phyloP scores from a whole-genome alignment of 1,139 yeast species.

The Nakaseomyces bracarensis region DNA sequence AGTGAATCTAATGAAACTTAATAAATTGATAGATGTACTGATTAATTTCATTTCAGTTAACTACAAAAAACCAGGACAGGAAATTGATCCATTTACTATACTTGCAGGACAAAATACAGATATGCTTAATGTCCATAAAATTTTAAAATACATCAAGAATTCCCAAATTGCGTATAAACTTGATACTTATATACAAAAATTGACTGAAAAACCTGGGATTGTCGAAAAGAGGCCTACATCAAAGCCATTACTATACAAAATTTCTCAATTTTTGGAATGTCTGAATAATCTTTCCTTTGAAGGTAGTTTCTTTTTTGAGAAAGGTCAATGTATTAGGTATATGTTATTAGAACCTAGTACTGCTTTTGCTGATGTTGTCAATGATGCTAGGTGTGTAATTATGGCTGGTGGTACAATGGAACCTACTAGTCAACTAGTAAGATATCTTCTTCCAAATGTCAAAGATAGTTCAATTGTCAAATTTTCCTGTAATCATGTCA shows the following conservation, averaged over 20 bases:
- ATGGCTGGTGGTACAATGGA: slow-evolving; percentile 97
- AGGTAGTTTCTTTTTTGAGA: slow-evolving; percentile 65
- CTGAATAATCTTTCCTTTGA: slow-evolving; percentile 70
- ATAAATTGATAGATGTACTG: slow-evolving; percentile 48
- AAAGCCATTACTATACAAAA: slow-evolving; percentile 55
- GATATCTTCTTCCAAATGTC: slow-evolving; percentile 58
- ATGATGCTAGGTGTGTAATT: slow-evolving; percentile 60
- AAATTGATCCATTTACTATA: slow-evolving; percentile 45
- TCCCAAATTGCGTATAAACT: slow-evolving; percentile 81
- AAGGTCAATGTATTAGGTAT: slow-evolving; percentile 44
- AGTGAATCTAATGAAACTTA: slow-evolving; percentile 56
- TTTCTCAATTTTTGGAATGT: slow-evolving; percentile 56
- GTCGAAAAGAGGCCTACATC: slow-evolving; percentile 13
- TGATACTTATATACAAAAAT: slow-evolving; percentile 54
- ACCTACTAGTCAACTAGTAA: slow-evolving; percentile 64
- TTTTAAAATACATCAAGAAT: slow-evolving; percentile 53
- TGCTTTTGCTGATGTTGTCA: slow-evolving; percentile 56
- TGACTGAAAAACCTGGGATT: slow-evolving; percentile 20
- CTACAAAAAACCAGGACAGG: slow-evolving; percentile 43
- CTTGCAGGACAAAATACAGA: slow-evolving; percentile 57
- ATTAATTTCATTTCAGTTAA: slow-evolving; percentile 38
- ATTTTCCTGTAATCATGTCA: slow-evolving; percentile 78
- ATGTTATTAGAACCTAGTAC: slow-evolving; percentile 76
- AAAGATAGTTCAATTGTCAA: slow-evolving; percentile 38
- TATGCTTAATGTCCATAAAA: slow-evolving; percentile 56